Evolutionary conservation across 1,284 basidiomycete genomes (phyloP).

Genomic region (Ganoderma boninense): DNA sequence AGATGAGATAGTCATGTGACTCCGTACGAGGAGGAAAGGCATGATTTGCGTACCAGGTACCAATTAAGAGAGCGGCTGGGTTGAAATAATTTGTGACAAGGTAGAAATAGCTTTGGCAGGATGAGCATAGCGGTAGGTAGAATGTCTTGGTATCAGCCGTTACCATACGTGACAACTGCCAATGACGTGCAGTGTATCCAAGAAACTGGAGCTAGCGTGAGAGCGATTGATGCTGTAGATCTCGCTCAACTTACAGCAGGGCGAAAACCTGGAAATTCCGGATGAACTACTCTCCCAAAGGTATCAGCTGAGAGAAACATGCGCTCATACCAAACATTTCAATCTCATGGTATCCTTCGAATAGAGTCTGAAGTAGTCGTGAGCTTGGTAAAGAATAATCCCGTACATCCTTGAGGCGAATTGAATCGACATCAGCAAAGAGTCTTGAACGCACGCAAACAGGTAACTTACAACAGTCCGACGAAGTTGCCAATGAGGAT

Average conservation of each 20-base stretch:
- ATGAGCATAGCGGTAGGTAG: not conserved
- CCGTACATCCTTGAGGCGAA: slow-evolving; percentile 1
- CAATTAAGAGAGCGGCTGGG: slow-evolving; percentile 1
- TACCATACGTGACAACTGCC: slow-evolving; percentile 7
- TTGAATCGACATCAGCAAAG: not conserved
- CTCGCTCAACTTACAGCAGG: not conserved
- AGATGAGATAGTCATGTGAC: not conserved
- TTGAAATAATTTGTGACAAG: slow-evolving; percentile 4
- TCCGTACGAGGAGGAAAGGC: not conserved
- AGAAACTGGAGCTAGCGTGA: not conserved
- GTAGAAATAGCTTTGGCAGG: not conserved
- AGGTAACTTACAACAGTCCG: not conserved
- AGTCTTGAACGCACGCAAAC: too few relatives aligned
- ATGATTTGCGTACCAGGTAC: not conserved
- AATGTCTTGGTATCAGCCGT: not conserved
- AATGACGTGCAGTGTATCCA: not conserved
- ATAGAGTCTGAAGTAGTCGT: not conserved
- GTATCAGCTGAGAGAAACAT: not conserved
- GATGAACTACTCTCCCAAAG: not conserved
- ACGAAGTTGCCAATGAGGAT: slow-evolving; percentile 1
- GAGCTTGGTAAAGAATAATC: not conserved
- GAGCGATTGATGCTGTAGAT: not conserved
- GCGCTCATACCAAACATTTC: not conserved
- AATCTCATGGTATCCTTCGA: slow-evolving; percentile 3
- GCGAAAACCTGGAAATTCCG: not conserved